A percentile compares a stretch with the other conserved stretches of the same genome.
These are phyloP conservation scores for Tylopilus plumbeoviolaceoides DNA, from an alignment of 768 basidiomycete genomes.

Conservation along the genomic window DNA sequence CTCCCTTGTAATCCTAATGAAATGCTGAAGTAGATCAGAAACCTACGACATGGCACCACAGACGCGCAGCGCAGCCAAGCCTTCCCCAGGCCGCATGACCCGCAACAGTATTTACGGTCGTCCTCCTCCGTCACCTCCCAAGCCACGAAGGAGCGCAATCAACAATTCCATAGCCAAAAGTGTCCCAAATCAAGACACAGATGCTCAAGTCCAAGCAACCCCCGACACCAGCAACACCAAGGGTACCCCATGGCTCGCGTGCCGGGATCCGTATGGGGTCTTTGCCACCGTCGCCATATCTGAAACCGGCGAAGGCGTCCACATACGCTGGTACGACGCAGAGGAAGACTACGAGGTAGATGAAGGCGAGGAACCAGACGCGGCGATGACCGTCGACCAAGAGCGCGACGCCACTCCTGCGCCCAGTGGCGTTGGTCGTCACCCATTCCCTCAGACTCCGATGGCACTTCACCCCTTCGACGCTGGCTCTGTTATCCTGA, in stretches of 20 bases:
- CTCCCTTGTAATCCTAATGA: neutral
- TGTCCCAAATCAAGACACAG: neutral
- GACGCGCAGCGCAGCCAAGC: slow-evolving; percentile 18
- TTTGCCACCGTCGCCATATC: slow-evolving; percentile 15
- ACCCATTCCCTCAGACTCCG: slow-evolving; percentile 19
- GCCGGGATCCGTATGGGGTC: slow-evolving; percentile 12
- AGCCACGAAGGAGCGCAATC: slow-evolving; percentile 4
- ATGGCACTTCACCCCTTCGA: slow-evolving; percentile 18
- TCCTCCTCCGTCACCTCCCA: slow-evolving; percentile 2
- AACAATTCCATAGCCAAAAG: neutral
- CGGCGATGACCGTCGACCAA: slow-evolving; percentile 13
- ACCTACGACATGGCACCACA: slow-evolving; percentile 23
- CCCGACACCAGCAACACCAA: neutral
- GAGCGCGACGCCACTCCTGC: slow-evolving; percentile 16
- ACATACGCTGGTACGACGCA: slow-evolving; percentile 20
- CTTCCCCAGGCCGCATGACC: slow-evolving; percentile 16
- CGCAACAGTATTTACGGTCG: slow-evolving; percentile 25
- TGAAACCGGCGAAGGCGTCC: slow-evolving; percentile 19
- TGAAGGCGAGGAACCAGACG: slow-evolving; percentile 6
- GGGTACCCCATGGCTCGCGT: slow-evolving; percentile 16
- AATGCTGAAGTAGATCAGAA: neutral
- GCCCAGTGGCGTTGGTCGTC: neutral
- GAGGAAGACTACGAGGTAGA: slow-evolving; percentile 2
- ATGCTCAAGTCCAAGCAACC: neutral
- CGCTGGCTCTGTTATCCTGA: slow-evolving; percentile 29